Evolutionary conservation across 2,329 filamentous ascomycete genomes (phyloP), one percentile per base, ranked within the genome.

Genomic region (Paecilomyces sp.): DNA sequence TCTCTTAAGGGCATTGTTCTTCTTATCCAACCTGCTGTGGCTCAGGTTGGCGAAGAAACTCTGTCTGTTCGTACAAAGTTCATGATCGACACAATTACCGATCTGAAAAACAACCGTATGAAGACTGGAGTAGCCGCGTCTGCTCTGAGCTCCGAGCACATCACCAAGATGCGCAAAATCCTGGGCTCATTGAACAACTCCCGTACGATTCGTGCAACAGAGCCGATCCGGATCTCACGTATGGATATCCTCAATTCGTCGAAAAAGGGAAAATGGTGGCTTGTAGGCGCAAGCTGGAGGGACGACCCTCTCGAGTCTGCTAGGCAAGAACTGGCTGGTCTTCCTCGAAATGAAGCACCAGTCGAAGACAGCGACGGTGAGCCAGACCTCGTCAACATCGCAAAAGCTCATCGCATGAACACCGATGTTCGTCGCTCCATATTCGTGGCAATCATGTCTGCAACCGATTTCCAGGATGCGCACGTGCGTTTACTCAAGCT

Each of bases 241-340:
- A 81, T 83, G 41, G 94, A 99, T 68, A 90, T 99, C 57, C 86
- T 86, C 63, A 85, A 92, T 62, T 88, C 88, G 0, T 89, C 93
- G 50, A 93, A 89, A 71, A 90, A 88, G 70, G 94, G 94, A 0
- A 97, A 96, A 78, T 99, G 94, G 94, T 99, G 94, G 94, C 85
- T 97, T 22, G 90, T 97, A 4, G 94, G 94, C 57, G 93, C 94
- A n/a, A 96, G 92, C 74, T 97, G 93, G 85, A 80, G 79, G 50
- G 75, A 78, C 59, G 71, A 77, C 52, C 71, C 73, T 18, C 70
- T 79, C 1, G 68, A 73, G 13, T 66, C 69, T 31, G 72, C 72
- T 3, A 68, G 70, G 18, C 67, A 72, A 57, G 72, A 75, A 58
- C 62, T 75, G 18, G 63, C 66, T 7, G 57, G 51, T 41, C 56